Base-by-base conservation (phyloP, 805 yeast genomes). In the Lipomyces sp. region DNA sequence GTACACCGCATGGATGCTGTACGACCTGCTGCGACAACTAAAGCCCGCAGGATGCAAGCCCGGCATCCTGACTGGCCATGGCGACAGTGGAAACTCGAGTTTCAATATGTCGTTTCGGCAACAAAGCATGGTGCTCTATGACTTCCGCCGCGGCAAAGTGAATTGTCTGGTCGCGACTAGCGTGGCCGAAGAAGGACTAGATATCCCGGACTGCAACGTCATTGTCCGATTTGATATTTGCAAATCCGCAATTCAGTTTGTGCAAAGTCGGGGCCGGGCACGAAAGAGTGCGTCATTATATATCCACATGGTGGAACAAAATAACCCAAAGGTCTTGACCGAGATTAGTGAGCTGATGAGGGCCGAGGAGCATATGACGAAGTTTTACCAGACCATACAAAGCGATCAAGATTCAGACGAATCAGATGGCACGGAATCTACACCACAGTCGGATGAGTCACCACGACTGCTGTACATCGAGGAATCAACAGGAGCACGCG, bases 121-220 rank as follows among this genome's bases (percentile, higher is more conserved):
- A 3, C 55, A 51, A 32, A 47, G 43, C 4, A 19, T 26, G 19
- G 8, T 43, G 21, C 37, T 51, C 13, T 43, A 29, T 32, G 22
- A 46, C 18, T 51, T 47, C 26, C 39, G 47, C 28, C 23, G 26
- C 4, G 41, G 49, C 34, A 22, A 23, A 23, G 38, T 42, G 13
- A 45, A 51, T 31, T 18, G 41, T 19, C 26, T 51, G 11, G 22
- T 51, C 31, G 48, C 55, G 14, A 51, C 55, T 8, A 42, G 45
- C 19, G 47, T 51, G 3, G 50, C 51, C 14, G 55, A 51, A 47
- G 55, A 51, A 39, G 55, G 55, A 10, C 31, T 51, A 11, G 55
- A 51, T 24, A 23, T 51, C 13, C 55, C 55, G 24, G 43, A 41
- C 6, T 51, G 55, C 43, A 43, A 51, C 19, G 10, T 33, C 23